phyloP scores from a whole-genome alignment of 2,329 filamentous ascomycete genomes.

The Helotiales sp. region DNA sequence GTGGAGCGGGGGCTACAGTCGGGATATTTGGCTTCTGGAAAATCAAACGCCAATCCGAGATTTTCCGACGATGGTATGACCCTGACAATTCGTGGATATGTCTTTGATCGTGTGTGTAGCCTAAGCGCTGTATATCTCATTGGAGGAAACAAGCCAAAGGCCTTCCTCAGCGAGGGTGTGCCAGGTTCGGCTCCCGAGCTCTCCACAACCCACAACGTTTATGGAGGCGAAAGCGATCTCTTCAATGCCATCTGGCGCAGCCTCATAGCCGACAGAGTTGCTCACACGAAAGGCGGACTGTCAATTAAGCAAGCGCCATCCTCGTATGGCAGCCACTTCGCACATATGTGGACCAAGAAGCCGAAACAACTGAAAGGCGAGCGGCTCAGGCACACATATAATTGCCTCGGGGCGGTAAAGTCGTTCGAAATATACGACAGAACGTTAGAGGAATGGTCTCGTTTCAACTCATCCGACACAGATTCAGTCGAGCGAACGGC shows the following conservation, averaged over 20 bases:
- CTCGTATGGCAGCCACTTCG: neutral
- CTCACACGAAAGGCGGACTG: neutral
- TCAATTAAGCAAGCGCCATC: neutral
- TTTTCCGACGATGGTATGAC: neutral
- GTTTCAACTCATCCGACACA: neutral
- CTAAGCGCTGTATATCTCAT: neutral
- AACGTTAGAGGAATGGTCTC: slow-evolving; percentile 4
- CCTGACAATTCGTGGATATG: slow-evolving; percentile 3
- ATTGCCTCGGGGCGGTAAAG: neutral
- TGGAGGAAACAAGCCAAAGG: neutral
- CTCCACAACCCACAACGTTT: neutral
- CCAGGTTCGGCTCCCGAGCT: neutral
- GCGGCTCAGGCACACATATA: neutral
- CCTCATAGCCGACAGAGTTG: neutral
- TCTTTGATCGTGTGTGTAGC: neutral
- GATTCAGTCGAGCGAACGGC: neutral
- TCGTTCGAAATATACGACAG: neutral
- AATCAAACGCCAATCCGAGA: neutral
- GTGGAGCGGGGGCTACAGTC: neutral
- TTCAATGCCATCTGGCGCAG: neutral
- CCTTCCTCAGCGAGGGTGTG: neutral
- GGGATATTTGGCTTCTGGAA: neutral
- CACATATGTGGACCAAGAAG: neutral
- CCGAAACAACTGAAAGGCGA: neutral
- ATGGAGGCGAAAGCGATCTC: neutral